Evolutionary conservation across 2,329 filamentous ascomycete species (phyloP).

Genomic region (Nemania sp.): DNA sequence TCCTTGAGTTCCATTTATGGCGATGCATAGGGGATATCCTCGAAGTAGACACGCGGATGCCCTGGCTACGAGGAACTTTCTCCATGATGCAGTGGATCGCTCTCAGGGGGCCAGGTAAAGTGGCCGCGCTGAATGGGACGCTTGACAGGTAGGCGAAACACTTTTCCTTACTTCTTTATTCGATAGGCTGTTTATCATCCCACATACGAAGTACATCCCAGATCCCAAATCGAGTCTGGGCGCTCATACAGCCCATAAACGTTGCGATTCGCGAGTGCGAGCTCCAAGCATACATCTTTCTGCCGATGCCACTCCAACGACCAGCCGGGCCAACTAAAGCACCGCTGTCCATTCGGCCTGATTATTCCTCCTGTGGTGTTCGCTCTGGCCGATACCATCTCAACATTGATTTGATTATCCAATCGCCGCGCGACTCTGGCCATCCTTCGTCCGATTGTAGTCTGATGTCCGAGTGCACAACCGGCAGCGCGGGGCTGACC

Average conservation of each 20-base stretch:
- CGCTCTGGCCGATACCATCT: constrained; percentile 21
- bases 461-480: constrained; percentile 43
- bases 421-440: constrained; percentile 45
- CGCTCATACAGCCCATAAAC: constrained; percentile 44
- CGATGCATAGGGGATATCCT: constrained; percentile 71
- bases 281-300: constrained; percentile 29
- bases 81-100: constrained; percentile 76
- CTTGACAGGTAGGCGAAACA: constrained; percentile 81
- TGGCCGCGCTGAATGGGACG: constrained; percentile 74
- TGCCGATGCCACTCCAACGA: background rate
- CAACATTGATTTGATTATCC: constrained; percentile 36
- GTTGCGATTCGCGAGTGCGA: constrained; percentile 40
- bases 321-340: constrained; percentile 16
- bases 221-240: constrained; percentile 46
- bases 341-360: constrained; percentile 10
- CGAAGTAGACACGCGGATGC: constrained; percentile 80
- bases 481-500: constrained; percentile 45
- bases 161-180: constrained; percentile 34
- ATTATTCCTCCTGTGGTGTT: constrained; percentile 14
- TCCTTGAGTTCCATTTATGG: constrained; percentile 79
- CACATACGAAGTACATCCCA: constrained; percentile 53
- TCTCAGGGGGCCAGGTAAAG: constrained; percentile 71
- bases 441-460: constrained; percentile 47
- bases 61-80: constrained; percentile 79
- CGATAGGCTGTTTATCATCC: constrained; percentile 40